A percentile compares a stretch with the other conserved stretches of the same genome.
These are phyloP conservation scores for Oropetium thomaeum DNA, from an alignment of 176 grass and related monocot species.

Conservation along the genomic window DNA sequence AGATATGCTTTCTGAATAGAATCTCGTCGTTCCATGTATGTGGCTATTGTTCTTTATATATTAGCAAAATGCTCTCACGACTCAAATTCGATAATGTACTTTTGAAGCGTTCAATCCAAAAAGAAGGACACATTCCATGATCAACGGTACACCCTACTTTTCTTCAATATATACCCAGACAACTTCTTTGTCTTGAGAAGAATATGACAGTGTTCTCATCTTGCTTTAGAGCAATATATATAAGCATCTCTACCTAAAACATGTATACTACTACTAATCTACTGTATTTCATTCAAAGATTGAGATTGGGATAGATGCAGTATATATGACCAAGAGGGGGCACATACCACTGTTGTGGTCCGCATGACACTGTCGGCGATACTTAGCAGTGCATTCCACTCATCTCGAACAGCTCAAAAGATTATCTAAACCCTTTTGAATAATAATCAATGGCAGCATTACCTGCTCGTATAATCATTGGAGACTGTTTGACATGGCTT, in stretches of 20 bases:
- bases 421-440: constrained; percentile 10
- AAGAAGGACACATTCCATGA: constrained; percentile 20
- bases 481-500: constrained; percentile 22
- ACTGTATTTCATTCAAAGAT: not conserved
- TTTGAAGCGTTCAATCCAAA: constrained; percentile 19
- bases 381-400: constrained; percentile 28
- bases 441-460: not conserved
- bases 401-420: constrained; percentile 46
- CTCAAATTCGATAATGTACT: not conserved
- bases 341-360: not conserved
- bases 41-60: not conserved
- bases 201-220: constrained; percentile 19
- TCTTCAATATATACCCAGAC: not conserved
- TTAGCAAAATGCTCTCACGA: not conserved
- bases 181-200: constrained; percentile 17
- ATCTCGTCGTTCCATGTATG: constrained; percentile 1
- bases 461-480: not conserved
- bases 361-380: constrained; percentile 43
- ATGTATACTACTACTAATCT: too few relatives aligned
- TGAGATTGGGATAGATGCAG: not conserved
- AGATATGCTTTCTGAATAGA: not conserved
- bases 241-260: not conserved
- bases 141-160: not conserved
- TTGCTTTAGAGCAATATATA: constrained; percentile 1
- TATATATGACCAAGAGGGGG: not conserved